Percentiles rank a stretch among this genome's conserved stretches.
These are phyloP conservation scores for Papilionanthe hybrid DNA, from an alignment of 116 monocot genomes.

Conservation along the genomic window DNA sequence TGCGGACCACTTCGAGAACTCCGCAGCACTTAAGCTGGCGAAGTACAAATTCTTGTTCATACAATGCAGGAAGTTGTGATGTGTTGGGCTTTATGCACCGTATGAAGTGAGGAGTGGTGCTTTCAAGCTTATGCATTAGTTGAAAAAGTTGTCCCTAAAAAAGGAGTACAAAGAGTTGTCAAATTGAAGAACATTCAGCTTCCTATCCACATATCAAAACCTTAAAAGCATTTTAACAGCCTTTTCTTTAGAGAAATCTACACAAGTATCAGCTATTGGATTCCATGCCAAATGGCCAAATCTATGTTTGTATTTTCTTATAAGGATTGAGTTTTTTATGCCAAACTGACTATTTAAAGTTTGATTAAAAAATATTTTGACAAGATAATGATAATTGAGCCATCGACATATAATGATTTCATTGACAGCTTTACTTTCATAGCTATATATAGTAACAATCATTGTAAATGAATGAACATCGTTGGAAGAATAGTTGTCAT, in stretches of 20 bases:
- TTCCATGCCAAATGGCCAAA: no score
- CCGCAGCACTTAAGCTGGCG: slow-evolving; percentile 90
- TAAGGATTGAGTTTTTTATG: background rate
- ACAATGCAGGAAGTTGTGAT: slow-evolving; percentile 56
- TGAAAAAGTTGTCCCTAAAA: slow-evolving; percentile 85
- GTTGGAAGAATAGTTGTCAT: background rate
- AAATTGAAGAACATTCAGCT: background rate
- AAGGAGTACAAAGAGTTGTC: background rate
- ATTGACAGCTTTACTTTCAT: background rate
- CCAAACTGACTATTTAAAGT: background rate
- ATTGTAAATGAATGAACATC: background rate
- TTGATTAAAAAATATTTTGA: background rate
- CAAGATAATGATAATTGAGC: background rate
- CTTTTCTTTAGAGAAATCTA: background rate
- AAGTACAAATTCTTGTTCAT: slow-evolving; percentile 83
- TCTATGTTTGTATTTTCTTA: background rate
- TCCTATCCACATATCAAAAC: background rate
- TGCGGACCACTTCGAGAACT: slow-evolving; percentile 88
- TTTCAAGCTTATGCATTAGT: slow-evolving; percentile 86
- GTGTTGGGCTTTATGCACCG: slow-evolving; percentile 93
- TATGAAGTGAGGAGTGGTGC: slow-evolving; percentile 89
- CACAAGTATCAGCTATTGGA: background rate
- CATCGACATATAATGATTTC: background rate
- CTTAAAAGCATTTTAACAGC: background rate
- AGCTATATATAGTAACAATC: background rate